Evolutionary conservation across 2,329 filamentous ascomycete genomes (phyloP).

Genomic region (Ascosphaera apis): DNA sequence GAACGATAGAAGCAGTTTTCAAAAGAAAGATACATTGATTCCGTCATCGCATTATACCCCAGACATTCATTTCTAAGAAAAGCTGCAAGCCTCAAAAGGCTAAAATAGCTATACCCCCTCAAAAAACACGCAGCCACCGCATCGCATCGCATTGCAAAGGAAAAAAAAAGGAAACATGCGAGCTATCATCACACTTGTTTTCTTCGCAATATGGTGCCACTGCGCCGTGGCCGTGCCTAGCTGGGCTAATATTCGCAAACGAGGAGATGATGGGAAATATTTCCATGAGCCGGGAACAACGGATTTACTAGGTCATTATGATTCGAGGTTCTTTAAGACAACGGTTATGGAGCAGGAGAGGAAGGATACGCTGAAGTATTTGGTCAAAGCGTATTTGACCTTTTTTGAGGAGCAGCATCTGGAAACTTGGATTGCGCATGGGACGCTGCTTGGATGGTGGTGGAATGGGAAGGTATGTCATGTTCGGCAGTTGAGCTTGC

Average conservation of each 20-base stretch:
- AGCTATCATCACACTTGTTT: too few species aligned
- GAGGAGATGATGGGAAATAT: constrained; percentile 29
- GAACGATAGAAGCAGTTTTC: too few species aligned
- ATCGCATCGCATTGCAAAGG: too few species aligned
- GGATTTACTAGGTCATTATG: constrained; percentile 47
- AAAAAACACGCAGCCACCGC: too few species aligned
- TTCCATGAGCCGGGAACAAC: constrained; percentile 41
- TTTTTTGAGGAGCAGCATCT: constrained; percentile 40
- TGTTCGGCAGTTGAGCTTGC: background rate
- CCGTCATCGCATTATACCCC: too few species aligned
- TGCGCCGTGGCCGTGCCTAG: background rate
- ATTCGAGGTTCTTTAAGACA: constrained; percentile 44
- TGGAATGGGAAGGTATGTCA: constrained; percentile 45
- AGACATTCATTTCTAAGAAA: too few species aligned
- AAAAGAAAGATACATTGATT: too few species aligned
- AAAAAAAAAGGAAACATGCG: too few species aligned
- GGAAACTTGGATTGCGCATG: constrained; percentile 74
- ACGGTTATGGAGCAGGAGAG: constrained; percentile 42
- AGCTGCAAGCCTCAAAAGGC: too few species aligned
- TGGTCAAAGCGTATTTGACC: constrained; percentile 51
- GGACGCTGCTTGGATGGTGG: constrained; percentile 70
- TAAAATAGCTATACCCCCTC: too few species aligned
- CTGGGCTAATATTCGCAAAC: background rate
- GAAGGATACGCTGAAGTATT: constrained; percentile 39
- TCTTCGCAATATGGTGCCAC: too few species aligned